phyloP scores from a whole-genome alignment of 2,329 filamentous ascomycete species.

The Pestalotiopsis sp. region DNA sequence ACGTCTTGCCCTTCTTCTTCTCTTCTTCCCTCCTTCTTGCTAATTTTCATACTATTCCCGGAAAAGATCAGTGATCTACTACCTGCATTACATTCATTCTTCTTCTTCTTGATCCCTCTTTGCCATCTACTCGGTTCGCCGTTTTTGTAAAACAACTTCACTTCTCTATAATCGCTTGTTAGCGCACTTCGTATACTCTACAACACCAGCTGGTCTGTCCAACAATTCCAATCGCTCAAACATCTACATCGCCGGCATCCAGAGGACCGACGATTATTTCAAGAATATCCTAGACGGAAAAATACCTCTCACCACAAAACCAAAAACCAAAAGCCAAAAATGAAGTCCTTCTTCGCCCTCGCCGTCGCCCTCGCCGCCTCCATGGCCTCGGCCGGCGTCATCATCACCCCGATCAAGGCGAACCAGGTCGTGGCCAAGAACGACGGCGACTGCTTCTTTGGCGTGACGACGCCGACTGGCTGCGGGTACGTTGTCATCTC shows the following conservation, averaged over 20 bases:
- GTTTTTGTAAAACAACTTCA: neutral
- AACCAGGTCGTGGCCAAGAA: constrained; percentile 54
- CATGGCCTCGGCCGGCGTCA: constrained; percentile 53
- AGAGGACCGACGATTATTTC: neutral
- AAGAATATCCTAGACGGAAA: neutral
- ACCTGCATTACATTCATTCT: constrained; percentile 10
- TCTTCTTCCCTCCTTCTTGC: constrained; percentile 6
- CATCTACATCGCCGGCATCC: neutral
- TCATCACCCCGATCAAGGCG: constrained; percentile 54
- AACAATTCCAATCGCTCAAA: neutral
- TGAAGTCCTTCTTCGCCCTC: constrained; percentile 42
- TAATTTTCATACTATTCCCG: constrained; percentile 3
- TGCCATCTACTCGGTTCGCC: neutral
- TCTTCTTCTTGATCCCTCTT: neutral
- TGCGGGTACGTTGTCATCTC: constrained; percentile 52
- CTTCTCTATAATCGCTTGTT: neutral
- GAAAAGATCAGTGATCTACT: constrained; percentile 19
- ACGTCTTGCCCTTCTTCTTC: neutral
- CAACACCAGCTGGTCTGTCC: constrained; percentile 3
- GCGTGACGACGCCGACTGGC: constrained; percentile 57
- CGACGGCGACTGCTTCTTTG: constrained; percentile 56
- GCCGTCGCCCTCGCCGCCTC: constrained; percentile 47
- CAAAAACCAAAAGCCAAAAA: constrained; percentile 27
- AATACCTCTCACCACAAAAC: neutral
- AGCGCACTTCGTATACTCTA: neutral